These are phyloP conservation scores for Colletotrichum incanum DNA, from an alignment of 2,329 filamentous ascomycete genomes.

Conservation along the genomic window DNA sequence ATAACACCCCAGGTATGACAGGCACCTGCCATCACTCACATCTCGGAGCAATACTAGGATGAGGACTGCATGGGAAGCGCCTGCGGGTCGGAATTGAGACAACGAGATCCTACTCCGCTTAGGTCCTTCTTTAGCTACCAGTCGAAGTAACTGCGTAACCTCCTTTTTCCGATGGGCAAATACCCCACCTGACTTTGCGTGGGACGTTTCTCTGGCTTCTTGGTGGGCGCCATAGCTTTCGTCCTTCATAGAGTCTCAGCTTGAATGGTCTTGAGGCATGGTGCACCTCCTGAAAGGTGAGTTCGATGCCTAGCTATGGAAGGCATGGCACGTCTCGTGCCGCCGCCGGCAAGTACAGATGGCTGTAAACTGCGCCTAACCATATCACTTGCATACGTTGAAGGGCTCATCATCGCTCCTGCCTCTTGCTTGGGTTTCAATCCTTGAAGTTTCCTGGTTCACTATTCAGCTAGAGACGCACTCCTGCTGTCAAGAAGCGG, in stretches of 20 bases:
- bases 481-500: background rate
- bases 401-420: background rate
- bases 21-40: background rate
- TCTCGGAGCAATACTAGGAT: background rate
- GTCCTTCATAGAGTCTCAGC: background rate
- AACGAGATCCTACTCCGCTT: background rate
- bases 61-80: background rate
- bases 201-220: background rate
- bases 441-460: background rate
- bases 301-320: background rate
- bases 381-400: no score
- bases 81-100: background rate
- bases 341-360: background rate
- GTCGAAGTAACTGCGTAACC: background rate
- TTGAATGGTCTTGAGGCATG: background rate
- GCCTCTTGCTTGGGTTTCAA: background rate
- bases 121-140: background rate
- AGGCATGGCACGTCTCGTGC: conserved; percentile 2
- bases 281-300: no score
- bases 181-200: background rate
- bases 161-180: no score
- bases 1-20: background rate
- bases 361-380: background rate
- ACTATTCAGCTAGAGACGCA: background rate
- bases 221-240: background rate